phyloP scores from a whole-genome alignment of 2,329 filamentous ascomycete genomes.

The Aspergillus proliferans region DNA sequence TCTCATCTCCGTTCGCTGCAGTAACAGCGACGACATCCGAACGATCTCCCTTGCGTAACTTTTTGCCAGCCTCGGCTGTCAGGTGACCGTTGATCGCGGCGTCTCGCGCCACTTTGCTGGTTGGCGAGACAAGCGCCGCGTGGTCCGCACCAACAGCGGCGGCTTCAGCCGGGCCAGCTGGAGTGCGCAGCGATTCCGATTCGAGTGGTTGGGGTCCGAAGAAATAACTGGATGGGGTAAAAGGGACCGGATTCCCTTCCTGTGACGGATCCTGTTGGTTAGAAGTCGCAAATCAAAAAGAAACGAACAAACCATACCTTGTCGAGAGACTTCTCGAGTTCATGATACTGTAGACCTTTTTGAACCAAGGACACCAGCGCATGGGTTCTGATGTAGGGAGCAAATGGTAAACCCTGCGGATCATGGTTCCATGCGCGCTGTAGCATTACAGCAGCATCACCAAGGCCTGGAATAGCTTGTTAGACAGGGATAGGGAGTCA shows the following conservation, averaged over 20 bases:
- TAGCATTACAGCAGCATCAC: conserved; percentile 54
- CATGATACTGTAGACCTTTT: conserved; percentile 54
- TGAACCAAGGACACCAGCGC: conserved; percentile 58
- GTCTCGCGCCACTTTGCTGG: conserved; percentile 21
- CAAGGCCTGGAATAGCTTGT: conserved; percentile 41
- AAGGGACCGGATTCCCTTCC: conserved; percentile 32
- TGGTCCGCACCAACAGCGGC: conserved; percentile 25
- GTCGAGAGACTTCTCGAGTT: conserved; percentile 44
- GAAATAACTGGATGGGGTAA: conserved; percentile 38
- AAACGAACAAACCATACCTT: conserved; percentile 34
- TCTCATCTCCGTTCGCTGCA: conserved; percentile 24
- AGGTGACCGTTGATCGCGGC: conserved; percentile 32
- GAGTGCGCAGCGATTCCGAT: conserved; percentile 21
- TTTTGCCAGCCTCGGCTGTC: conserved; percentile 24
- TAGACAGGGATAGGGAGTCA: conserved; percentile 6
- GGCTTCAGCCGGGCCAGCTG: conserved; percentile 15
- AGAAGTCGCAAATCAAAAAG: conserved; percentile 7
- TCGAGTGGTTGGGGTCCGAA: conserved; percentile 42
- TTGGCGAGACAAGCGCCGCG: conserved; percentile 23
- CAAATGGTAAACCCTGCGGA: conserved; percentile 57
- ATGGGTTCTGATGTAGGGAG: conserved; percentile 52
- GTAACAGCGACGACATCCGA: background rate
- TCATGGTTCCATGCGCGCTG: conserved; percentile 59
- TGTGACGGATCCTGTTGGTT: conserved; percentile 16
- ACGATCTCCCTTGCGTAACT: conserved; percentile 28